Evolutionary conservation across 805 yeast genomes (phyloP).

Genomic region (Wickerhamomyces bisporus): DNA sequence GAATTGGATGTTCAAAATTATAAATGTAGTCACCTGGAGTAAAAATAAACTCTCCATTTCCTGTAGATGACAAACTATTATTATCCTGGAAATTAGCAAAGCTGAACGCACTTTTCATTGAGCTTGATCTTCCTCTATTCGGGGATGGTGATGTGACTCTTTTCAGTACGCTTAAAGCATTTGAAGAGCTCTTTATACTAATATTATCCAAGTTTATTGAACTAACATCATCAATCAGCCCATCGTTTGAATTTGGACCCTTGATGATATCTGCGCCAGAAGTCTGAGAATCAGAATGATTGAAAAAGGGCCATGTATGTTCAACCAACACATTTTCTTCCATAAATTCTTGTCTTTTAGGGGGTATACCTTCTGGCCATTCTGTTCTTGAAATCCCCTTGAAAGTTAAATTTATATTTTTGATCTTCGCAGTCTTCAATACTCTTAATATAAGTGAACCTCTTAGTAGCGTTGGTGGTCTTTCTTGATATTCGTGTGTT

Average conservation of each 20-base stretch:
- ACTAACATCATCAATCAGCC: constrained; percentile 13
- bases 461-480: constrained; percentile 76
- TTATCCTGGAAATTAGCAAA: constrained; percentile 1
- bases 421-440: constrained; percentile 66
- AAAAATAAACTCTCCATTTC: constrained; percentile 39
- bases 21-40: constrained; percentile 89
- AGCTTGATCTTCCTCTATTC: constrained; percentile 13
- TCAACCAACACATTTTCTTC: constrained; percentile 65
- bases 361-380: constrained; percentile 99
- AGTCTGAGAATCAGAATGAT: constrained; percentile 11
- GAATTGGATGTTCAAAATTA: constrained; percentile 85
- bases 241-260: constrained; percentile 2
- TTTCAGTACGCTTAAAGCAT: constrained; percentile 18
- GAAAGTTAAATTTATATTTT: constrained; percentile 54
- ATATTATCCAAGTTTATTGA: constrained; percentile 23
- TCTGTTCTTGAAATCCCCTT: constrained; percentile 75
- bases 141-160: constrained; percentile 25
- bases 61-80: constrained; percentile 1
- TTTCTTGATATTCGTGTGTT: constrained; percentile 50
- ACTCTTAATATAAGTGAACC: constrained; percentile 73
- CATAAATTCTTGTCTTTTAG: constrained; percentile 59
- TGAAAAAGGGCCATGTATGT: constrained; percentile 91
- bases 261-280: constrained; percentile 40
- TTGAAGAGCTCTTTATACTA: constrained; percentile 12
- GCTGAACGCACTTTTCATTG: constrained; percentile 5